Conservation (phyloP, 768 basidiomycete genomes). For the Porphyrellus cyaneotinctus region DNA sequence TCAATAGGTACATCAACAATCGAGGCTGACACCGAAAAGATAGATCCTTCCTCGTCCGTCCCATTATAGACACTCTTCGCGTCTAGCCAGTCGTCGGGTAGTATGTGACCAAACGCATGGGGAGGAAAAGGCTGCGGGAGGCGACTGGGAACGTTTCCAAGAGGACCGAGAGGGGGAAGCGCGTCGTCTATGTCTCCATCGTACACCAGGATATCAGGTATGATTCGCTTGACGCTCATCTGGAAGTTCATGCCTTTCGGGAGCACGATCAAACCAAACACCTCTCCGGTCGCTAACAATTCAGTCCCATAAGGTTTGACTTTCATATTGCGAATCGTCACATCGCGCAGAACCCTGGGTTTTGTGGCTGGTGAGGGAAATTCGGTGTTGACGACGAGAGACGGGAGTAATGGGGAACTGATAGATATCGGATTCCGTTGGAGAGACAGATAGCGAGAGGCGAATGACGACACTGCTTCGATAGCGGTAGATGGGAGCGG, state of each 20-base stretch:
- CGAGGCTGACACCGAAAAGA: slow-evolving; percentile 57
- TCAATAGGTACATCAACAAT: slow-evolving; percentile 72
- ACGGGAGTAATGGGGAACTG: slow-evolving; percentile 51
- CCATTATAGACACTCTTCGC: slow-evolving; percentile 41
- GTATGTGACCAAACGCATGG: slow-evolving; percentile 71
- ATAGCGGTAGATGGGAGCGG: slow-evolving; percentile 44
- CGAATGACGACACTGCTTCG: slow-evolving; percentile 51
- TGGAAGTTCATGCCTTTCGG: slow-evolving; percentile 65
- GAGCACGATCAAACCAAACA: slow-evolving; percentile 61
- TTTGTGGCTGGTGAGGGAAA: slow-evolving; percentile 67
- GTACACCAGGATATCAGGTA: slow-evolving; percentile 75
- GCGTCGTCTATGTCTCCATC: slow-evolving; percentile 60
- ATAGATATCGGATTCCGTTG: slow-evolving; percentile 55
- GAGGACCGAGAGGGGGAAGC: slow-evolving; percentile 1
- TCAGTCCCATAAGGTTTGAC: slow-evolving; percentile 45
- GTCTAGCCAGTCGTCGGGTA: slow-evolving; percentile 64
- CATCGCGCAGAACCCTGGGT: slow-evolving; percentile 64
- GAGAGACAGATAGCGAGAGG: slow-evolving; percentile 61
- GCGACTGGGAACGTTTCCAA: slow-evolving; percentile 38
- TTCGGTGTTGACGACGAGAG: slow-evolving; percentile 39
- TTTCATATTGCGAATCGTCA: slow-evolving; percentile 75
- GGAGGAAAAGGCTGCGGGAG: slow-evolving; percentile 66
- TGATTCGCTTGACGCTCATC: slow-evolving; percentile 58
- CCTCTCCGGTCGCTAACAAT: slow-evolving; percentile 67
- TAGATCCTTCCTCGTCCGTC: slow-evolving; percentile 47